These are phyloP conservation scores for Saprolegnia parasitica DNA, from an alignment of 352 stramenopile genomes.

Conservation along the genomic window DNA sequence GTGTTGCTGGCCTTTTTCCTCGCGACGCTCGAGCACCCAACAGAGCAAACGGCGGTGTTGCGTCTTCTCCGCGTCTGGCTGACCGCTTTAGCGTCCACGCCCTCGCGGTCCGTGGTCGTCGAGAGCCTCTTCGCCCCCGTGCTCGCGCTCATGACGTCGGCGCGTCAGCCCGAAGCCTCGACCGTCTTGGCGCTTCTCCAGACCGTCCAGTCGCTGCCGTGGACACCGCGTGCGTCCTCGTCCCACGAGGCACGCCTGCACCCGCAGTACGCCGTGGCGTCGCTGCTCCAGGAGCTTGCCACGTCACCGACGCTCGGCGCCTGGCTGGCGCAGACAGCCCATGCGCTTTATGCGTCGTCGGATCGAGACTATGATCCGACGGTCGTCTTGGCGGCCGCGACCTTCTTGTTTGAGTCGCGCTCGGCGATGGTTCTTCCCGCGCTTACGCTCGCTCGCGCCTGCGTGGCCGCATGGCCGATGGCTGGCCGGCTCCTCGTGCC, in stretches of 20 bases:
- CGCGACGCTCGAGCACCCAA: neutral
- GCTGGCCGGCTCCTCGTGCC: slow-evolving; percentile 50
- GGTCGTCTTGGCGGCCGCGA: slow-evolving; percentile 9
- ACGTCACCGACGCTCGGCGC: neutral
- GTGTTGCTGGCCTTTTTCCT: slow-evolving; percentile 18
- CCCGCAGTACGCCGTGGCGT: neutral
- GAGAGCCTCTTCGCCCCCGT: slow-evolving; percentile 57
- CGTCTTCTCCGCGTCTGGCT: slow-evolving; percentile 1
- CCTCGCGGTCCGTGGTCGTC: slow-evolving; percentile 41
- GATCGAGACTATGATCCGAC: neutral
- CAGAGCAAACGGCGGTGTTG: slow-evolving; percentile 4
- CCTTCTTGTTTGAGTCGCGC: slow-evolving; percentile 13
- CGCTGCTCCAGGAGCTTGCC: slow-evolving; percentile 11
- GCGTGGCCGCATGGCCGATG: slow-evolving; percentile 34
- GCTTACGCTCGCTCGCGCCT: slow-evolving; percentile 18
- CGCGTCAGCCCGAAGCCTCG: slow-evolving; percentile 38
- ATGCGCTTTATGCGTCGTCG: neutral
- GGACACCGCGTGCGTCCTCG: slow-evolving; percentile 32
- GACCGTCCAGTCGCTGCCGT: neutral
- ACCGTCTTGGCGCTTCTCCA: neutral
- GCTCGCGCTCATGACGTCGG: slow-evolving; percentile 40
- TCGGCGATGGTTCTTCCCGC: neutral
- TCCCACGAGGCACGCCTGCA: neutral
- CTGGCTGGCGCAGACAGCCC: neutral
- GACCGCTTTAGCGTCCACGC: neutral